Conservation (phyloP, 2,329 filamentous ascomycete species). For the Colletotrichum sp. region DNA sequence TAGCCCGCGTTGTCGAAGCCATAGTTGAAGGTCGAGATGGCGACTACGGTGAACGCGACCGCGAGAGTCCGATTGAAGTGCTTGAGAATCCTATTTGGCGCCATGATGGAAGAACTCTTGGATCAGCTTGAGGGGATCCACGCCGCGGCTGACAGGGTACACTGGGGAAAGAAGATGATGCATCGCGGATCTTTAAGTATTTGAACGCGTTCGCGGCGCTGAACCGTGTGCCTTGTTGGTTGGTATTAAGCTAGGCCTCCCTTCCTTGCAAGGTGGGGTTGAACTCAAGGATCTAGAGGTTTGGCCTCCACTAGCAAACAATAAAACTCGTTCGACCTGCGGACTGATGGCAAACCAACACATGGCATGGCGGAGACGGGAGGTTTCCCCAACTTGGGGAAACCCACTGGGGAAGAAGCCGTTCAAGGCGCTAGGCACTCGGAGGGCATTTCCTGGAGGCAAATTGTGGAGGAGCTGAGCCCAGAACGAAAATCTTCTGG, state of each 20-base stretch:
- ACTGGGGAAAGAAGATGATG: not conserved
- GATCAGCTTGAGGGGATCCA: not conserved
- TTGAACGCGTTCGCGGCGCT: not conserved
- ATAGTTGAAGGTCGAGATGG: constrained; percentile 43
- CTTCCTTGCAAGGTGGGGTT: constrained; percentile 1
- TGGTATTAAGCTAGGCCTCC: not conserved
- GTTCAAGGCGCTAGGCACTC: not conserved
- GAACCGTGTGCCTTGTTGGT: not conserved
- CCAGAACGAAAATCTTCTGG: not conserved
- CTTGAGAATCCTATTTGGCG: constrained; percentile 8
- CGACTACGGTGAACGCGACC: constrained; percentile 29
- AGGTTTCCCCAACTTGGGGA: not conserved
- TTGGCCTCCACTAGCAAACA: not conserved
- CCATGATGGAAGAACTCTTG: not conserved
- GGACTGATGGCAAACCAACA: not conserved
- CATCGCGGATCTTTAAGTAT: constrained; percentile 3
- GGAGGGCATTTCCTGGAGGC: not conserved
- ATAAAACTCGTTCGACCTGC: not conserved
- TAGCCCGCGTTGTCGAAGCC: constrained; percentile 41
- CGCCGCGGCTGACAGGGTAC: not conserved
- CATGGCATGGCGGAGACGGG: not conserved
- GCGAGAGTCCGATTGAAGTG: constrained; percentile 19
- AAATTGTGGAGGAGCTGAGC: not conserved
- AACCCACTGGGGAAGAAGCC: not conserved
- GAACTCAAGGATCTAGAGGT: not conserved